Conservation (phyloP, 2,329 filamentous ascomycete genomes). For the Knufia fluminis region DNA sequence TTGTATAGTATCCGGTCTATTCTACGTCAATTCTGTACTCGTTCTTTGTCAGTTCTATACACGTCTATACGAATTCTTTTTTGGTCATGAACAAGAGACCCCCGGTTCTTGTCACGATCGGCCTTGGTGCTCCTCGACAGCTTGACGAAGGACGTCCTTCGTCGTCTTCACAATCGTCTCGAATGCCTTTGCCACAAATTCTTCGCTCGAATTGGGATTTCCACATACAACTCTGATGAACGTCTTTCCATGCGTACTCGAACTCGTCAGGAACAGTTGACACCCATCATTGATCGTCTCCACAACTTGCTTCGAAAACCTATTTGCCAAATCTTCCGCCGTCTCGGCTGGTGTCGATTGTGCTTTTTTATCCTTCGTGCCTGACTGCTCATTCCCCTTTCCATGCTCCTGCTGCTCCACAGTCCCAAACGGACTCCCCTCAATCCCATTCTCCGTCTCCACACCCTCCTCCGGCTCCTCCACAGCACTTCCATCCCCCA, state of each 20-base stretch:
- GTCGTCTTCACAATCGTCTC: conserved; percentile 58
- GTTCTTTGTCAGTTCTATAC: no score
- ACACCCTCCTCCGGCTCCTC: neutral
- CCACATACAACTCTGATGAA: conserved; percentile 74
- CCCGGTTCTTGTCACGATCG: no score
- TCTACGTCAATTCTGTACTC: no score
- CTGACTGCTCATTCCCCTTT: conserved; percentile 10
- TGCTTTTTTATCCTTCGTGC: neutral
- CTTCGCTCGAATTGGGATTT: conserved; percentile 59
- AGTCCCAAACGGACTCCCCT: conserved; percentile 7
- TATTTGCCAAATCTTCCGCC: conserved; percentile 51
- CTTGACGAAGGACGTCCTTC: conserved; percentile 42
- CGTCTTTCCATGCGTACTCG: conserved; percentile 62
- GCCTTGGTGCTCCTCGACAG: conserved; percentile 1
- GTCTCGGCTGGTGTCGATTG: conserved; percentile 22
- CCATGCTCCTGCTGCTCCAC: conserved; percentile 7
- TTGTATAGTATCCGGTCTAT: no score
- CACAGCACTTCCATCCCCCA: neutral
- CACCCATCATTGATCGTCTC: conserved; percentile 73
- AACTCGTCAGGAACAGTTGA: conserved; percentile 80
- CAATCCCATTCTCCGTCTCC: conserved; percentile 5
- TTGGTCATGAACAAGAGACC: no score
- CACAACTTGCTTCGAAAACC: conserved; percentile 63
- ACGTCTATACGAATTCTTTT: no score
- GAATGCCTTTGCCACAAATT: conserved; percentile 64